These are phyloP conservation scores for Ophiosphaerella korrae DNA, from an alignment of 2,329 filamentous ascomycete genomes.

Conservation along the genomic window DNA sequence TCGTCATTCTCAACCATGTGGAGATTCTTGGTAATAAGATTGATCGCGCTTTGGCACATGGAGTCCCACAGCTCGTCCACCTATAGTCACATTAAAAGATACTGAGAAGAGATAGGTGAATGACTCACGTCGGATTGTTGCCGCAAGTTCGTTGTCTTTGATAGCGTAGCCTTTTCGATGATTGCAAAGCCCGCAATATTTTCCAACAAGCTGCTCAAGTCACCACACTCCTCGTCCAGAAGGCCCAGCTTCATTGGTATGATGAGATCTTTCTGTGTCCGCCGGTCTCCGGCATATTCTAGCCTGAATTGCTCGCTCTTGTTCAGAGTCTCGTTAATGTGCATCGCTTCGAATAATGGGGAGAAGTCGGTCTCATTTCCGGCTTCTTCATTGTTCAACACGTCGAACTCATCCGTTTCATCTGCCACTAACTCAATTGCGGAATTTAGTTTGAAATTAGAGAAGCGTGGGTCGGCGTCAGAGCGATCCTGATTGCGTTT, in stretches of 20 bases:
- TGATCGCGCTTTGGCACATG: constrained; percentile 88
- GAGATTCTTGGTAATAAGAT: constrained; percentile 78
- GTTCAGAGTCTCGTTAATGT: constrained; percentile 93
- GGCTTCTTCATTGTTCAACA: constrained; percentile 80
- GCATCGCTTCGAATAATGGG: constrained; percentile 89
- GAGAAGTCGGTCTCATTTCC: constrained; percentile 94
- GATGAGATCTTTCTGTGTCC: constrained; percentile 89
- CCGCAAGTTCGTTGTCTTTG: constrained; percentile 79
- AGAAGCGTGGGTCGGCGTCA: constrained; percentile 74
- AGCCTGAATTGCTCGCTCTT: constrained; percentile 88
- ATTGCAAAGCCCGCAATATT: constrained; percentile 96
- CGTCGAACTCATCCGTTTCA: constrained; percentile 93
- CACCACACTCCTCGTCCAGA: constrained; percentile 79
- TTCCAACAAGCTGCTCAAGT: constrained; percentile 88
- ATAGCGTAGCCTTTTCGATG: constrained; percentile 92
- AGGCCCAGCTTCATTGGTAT: constrained; percentile 78
- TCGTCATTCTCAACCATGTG: constrained; percentile 85
- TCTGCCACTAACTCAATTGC: constrained; percentile 95
- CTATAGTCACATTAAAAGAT: constrained; percentile 49
- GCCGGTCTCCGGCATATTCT: constrained; percentile 89
- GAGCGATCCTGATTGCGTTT: constrained; percentile 81
- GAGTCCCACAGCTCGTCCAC: constrained; percentile 99
- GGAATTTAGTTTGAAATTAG: constrained; percentile 90
- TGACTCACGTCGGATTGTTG: constrained; percentile 74
- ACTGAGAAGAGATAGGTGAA: neutral